Base-by-base conservation (phyloP, 108 stramenopile species). In the Cyclotella atomus region DNA sequence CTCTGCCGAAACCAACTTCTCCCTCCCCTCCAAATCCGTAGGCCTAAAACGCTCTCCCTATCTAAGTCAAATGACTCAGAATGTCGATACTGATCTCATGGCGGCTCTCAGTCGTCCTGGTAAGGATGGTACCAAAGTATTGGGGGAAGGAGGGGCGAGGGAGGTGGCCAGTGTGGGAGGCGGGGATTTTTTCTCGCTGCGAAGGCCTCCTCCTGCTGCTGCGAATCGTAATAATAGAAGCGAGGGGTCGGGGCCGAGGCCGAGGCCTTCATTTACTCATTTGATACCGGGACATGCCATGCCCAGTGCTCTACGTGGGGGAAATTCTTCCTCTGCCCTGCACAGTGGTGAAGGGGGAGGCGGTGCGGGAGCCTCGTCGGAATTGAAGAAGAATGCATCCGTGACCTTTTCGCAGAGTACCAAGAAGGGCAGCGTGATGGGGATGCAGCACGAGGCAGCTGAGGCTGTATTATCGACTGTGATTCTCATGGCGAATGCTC, bases 341-440 rank as follows among this genome's bases (percentile, higher is more conserved):
- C 17, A n/a, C n/a, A 19, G 10, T 19, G n/a, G 16, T 49, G 56
- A 9, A 28, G 28, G 1, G 14, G 56, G 9, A 19, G 28, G 15
- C 14, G 10, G 30, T 30, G 38, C 38, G 38, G 38, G 38, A 12
- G 38, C 38, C 7, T 7, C 38, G 38, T 12, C 7, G 9, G 12
- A 41, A 23, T 60, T 71, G 61, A 71, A 50, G 36, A 71, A 71
- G 71, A 60, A 50, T 61, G 25, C 71, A 0, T 71, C 71, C 12
- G 71, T 71, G 20, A 71, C 71, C 30, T 71, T 71, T 71, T 61
- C 59, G n/a, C 25, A 24, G 9, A 60, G n/a, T 32, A 71, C 71
- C 60, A 71, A 71, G 35, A 28, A 50, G 59, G 59, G 47, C 3
- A 71, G 71, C 56, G 12, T 16, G 12, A 20, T 53, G 32, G 66